phyloP scores from a whole-genome alignment of 352 stramenopile species.

The Aphanomyces euteiches region DNA sequence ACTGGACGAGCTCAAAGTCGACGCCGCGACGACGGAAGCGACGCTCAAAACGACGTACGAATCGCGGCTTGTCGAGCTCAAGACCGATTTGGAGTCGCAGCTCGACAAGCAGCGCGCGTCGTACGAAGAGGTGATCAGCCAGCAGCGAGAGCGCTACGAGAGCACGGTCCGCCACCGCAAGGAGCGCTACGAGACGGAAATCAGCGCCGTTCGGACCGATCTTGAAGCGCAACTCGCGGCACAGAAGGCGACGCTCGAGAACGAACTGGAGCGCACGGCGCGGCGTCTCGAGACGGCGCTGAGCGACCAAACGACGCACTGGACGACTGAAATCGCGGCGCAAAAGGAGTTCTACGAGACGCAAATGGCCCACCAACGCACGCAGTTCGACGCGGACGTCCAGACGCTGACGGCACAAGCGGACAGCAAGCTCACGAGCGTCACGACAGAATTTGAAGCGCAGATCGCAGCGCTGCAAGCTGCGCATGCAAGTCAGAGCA shows the following conservation, averaged over 20 bases:
- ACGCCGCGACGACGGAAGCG: background rate
- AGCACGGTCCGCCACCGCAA: constrained; percentile 10
- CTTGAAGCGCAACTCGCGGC: background rate
- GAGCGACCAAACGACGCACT: too few relatives aligned
- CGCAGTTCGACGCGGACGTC: background rate
- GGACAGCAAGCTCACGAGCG: background rate
- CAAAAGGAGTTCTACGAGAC: constrained; percentile 5
- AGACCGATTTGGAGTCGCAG: constrained; percentile 1
- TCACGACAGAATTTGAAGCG: background rate
- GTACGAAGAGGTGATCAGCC: constrained; percentile 6
- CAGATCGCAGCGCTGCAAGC: background rate
- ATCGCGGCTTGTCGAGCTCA: background rate
- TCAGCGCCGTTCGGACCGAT: background rate
- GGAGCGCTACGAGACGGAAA: constrained; percentile 19
- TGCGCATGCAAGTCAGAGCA: background rate
- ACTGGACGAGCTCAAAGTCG: constrained; percentile 4
- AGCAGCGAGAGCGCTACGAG: constrained; percentile 16
- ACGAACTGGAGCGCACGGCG: background rate
- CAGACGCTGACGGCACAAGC: background rate
- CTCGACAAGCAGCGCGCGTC: background rate
- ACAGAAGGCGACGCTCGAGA: constrained; percentile 8
- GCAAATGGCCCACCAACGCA: background rate
- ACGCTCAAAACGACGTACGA: background rate
- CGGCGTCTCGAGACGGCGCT: background rate
- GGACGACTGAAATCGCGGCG: background rate